Percentiles rank a stretch among this genome's conserved stretches.
Evolutionary conservation across 1,139 yeast genomes (phyloP).

Genomic region (Candida neerlandica): DNA sequence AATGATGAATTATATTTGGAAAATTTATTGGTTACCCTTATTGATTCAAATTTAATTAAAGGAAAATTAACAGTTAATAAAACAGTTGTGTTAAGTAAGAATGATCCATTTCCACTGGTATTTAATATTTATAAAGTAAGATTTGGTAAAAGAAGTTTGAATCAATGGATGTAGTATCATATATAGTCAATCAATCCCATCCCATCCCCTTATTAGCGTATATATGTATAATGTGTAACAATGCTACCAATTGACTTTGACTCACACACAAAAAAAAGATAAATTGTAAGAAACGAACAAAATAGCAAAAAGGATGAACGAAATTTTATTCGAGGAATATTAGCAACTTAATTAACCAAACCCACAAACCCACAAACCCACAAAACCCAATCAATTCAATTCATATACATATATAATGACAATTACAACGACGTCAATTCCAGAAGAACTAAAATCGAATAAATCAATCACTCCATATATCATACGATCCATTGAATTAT

Average conservation of each 20-base stretch:
- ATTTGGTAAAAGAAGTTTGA: slow-evolving; percentile 9
- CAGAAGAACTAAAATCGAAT: slow-evolving; percentile 31
- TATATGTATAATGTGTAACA: too few species aligned
- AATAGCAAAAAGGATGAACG: background rate
- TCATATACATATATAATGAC: slow-evolving; percentile 11
- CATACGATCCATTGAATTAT: slow-evolving; percentile 53
- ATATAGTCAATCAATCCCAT: too few species aligned
- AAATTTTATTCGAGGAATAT: background rate
- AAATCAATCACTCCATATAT: slow-evolving; percentile 49
- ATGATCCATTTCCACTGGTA: slow-evolving; percentile 52
- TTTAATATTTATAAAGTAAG: slow-evolving; percentile 26
- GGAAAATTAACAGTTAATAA: slow-evolving; percentile 54
- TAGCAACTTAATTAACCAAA: background rate
- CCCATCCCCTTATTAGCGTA: too few species aligned
- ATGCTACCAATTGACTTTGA: slow-evolving; percentile 1
- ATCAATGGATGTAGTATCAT: slow-evolving; percentile 16
- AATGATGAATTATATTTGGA: slow-evolving; percentile 41
- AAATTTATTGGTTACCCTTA: slow-evolving; percentile 50
- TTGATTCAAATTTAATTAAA: slow-evolving; percentile 54
- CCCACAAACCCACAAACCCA: background rate
- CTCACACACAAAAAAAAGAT: too few species aligned
- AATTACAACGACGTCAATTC: slow-evolving; percentile 24
- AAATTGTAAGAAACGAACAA: background rate
- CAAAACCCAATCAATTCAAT: background rate
- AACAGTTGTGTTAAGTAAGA: slow-evolving; percentile 50